Evolutionary conservation across 768 basidiomycete genomes (phyloP).

Genomic region (Russula abietina): DNA sequence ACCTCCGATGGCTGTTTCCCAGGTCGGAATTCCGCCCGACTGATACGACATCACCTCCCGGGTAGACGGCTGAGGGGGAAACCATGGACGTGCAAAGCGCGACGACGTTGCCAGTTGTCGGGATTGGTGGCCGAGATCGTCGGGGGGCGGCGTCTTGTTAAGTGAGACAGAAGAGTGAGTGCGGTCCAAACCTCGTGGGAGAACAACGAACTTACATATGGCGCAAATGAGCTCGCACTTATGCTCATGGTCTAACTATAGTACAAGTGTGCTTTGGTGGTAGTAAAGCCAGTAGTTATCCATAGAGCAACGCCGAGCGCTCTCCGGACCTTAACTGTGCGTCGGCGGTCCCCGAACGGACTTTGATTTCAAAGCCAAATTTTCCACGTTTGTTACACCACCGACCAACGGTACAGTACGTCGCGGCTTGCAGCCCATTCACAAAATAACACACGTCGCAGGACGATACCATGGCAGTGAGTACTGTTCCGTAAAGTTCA

Average conservation of each 20-base stretch:
- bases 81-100: slow-evolving; percentile 44
- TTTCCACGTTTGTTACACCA: slow-evolving; percentile 4
- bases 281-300: neutral
- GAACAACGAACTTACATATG: slow-evolving; percentile 42
- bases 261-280: neutral
- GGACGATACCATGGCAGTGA: slow-evolving; percentile 29
- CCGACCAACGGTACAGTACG: neutral
- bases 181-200: neutral
- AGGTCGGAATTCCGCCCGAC: slow-evolving; percentile 59
- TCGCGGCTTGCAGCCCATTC: slow-evolving; percentile 22
- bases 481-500: slow-evolving; percentile 6
- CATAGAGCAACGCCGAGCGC: neutral
- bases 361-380: slow-evolving; percentile 26
- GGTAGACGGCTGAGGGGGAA: slow-evolving; percentile 36
- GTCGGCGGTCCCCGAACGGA: slow-evolving; percentile 43
- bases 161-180: neutral
- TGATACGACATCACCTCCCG: slow-evolving; percentile 51
- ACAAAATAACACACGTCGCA: slow-evolving; percentile 23
- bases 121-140: slow-evolving; percentile 38
- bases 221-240: slow-evolving; percentile 52
- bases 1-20: slow-evolving; percentile 40
- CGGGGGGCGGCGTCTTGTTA: slow-evolving; percentile 51
- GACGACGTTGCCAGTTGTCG: slow-evolving; percentile 29
- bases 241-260: slow-evolving; percentile 30
- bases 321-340: neutral